Evolutionary conservation across 2,329 filamentous ascomycete species (phyloP).

Genomic region (Arthrobotrys conoides): DNA sequence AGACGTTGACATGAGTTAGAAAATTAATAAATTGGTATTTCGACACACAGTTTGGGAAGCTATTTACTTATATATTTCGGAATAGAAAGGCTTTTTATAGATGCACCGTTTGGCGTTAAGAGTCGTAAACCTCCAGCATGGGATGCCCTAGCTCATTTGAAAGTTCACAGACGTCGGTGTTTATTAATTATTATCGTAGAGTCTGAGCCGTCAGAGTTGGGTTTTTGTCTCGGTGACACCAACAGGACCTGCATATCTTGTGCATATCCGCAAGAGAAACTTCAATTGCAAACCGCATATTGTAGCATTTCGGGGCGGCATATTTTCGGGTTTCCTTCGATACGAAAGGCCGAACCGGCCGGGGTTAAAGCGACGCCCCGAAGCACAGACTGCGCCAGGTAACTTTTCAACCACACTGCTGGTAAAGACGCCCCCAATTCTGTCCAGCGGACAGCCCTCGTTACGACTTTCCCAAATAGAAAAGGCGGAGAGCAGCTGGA

Average conservation of each 20-base stretch:
- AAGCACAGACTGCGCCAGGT: slow-evolving; percentile 31
- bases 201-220: slow-evolving; percentile 36
- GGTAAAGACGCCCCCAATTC: slow-evolving; percentile 32
- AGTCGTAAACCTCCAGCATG: too few species aligned
- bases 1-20: background rate
- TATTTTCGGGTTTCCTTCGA: slow-evolving; percentile 2
- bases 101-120: too few species aligned
- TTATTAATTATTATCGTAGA: slow-evolving; percentile 23
- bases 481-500: slow-evolving; percentile 50
- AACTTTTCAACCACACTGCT: slow-evolving; percentile 1
- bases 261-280: slow-evolving; percentile 49
- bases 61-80: too few species aligned
- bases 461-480: slow-evolving; percentile 55
- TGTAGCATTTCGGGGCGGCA: background rate
- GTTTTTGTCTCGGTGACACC: slow-evolving; percentile 26
- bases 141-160: too few species aligned
- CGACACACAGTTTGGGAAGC: too few species aligned
- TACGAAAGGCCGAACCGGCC: background rate
- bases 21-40: background rate
- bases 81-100: too few species aligned
- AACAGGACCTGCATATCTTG: slow-evolving; percentile 49
- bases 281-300: slow-evolving; percentile 20
- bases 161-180: too few species aligned
- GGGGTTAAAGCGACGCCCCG: slow-evolving; percentile 1
- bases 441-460: slow-evolving; percentile 14